phyloP scores from a whole-genome alignment of 352 stramenopile genomes.

The Pythium dissotocum region DNA sequence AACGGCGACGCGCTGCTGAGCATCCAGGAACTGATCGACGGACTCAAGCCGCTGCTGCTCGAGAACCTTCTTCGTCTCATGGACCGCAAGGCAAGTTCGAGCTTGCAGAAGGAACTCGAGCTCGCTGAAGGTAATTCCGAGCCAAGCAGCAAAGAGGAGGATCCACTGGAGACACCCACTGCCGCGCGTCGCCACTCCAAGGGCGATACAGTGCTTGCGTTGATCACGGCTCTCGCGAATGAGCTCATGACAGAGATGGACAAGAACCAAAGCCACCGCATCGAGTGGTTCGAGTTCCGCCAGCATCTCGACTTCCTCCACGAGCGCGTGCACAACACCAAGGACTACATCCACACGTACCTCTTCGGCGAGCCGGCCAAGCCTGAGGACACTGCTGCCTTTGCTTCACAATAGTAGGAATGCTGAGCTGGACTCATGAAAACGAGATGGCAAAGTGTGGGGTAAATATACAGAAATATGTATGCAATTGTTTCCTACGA shows the following conservation, averaged over 20 bases:
- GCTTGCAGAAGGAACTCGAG: conserved; percentile 1
- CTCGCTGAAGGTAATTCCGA: not conserved
- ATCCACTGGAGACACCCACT: not conserved
- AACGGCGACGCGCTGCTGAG: conserved; percentile 63
- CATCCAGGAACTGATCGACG: conserved; percentile 48
- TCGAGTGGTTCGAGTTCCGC: conserved; percentile 81
- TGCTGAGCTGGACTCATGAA: not conserved
- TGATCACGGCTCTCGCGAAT: conserved; percentile 50
- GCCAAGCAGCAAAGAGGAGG: not conserved
- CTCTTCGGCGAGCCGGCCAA: conserved; percentile 7
- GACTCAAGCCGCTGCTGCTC: conserved; percentile 44
- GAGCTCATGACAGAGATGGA: conserved; percentile 61
- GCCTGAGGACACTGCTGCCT: not conserved
- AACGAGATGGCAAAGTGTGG: not conserved
- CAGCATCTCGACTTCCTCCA: conserved; percentile 74
- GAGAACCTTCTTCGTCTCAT: conserved; percentile 25
- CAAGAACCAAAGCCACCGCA: conserved; percentile 52
- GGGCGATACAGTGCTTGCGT: conserved; percentile 33
- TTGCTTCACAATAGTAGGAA: not conserved
- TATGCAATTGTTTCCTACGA: conserved; percentile 8
- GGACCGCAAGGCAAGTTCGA: conserved; percentile 4
- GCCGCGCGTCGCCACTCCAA: conserved; percentile 31
- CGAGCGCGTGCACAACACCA: conserved; percentile 48
- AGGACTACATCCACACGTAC: conserved; percentile 43
- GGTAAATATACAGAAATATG: conserved; percentile 13